Base-by-base conservation (phyloP, 208 protist genomes). In the Leishmania martiniquensis region DNA sequence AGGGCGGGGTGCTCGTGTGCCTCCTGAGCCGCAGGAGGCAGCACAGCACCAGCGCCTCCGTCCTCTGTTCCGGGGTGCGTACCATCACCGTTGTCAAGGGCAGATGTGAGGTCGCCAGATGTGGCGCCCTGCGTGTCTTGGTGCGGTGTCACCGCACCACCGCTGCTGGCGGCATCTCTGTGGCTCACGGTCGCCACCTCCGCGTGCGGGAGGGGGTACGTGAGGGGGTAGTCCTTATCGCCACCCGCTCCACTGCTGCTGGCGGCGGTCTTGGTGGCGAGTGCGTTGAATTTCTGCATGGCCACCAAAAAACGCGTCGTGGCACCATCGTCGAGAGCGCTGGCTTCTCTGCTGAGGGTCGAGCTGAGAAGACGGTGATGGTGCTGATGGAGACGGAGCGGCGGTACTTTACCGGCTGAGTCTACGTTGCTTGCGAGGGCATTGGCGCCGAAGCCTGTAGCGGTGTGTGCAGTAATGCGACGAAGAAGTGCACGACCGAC, bases 401-500 rank as follows among this genome's bases (percentile, higher is more conserved):
- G 57, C 37, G 37, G 29, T 20, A 60, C 32, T 63, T 62, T 49
- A 54, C 9, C 25, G 29, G 12, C 12, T 37, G 57, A 13, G 57
- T 29, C 57, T 29, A 34, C 37, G 29, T 7, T 57, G 52, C 12
- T 57, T 3, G 52, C 22, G 13, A 15, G 10, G 52, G 29, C 29
- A 29, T 13, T 39, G 20, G 29, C 15, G 29, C 32, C 29, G 57
- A 42, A 13, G 22, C 45, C 20, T 39, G 25, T 29, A 1, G 49
- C 55, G n/a, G 22, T 55, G 52, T 45, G 32, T n/a, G 45, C 44
- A 32, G 13, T 25, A 10, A 15, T 55, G n/a, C 42, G 80, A 52
- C 49, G 73, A 10, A 91, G 79, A 39, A 95, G 84, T 4, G 66
- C 68, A 34, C 81, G 74, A 39, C 92, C 92, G 51, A 96, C 81